phyloP scores from a whole-genome alignment of 1,284 basidiomycete species.

The Mycena sp. region DNA sequence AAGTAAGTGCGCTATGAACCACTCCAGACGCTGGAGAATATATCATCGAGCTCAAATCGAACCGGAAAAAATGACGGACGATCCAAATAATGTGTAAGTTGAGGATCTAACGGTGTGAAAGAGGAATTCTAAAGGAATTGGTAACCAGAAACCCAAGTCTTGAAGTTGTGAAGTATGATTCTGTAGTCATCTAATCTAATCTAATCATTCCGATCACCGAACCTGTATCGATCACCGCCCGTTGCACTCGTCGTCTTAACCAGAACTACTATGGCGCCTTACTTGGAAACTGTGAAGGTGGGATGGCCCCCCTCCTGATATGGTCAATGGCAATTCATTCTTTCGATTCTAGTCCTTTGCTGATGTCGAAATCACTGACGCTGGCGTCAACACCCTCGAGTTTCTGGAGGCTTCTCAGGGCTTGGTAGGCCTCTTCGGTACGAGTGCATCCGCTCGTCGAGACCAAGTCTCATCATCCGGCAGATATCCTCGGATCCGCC shows the following conservation, averaged over 20 bases:
- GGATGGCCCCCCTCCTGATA: slow-evolving; percentile 31
- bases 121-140: too few relatives aligned
- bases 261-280: slow-evolving; percentile 75
- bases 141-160: too few relatives aligned
- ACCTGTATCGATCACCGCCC: neutral
- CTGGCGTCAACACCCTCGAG: slow-evolving; percentile 87
- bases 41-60: too few relatives aligned
- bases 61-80: too few relatives aligned
- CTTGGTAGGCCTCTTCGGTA: slow-evolving; percentile 92
- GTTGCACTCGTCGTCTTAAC: slow-evolving; percentile 6
- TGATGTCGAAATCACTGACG: slow-evolving; percentile 88
- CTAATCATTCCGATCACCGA: neutral
- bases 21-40: too few relatives aligned
- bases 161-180: slow-evolving; percentile 9
- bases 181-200: slow-evolving; percentile 11
- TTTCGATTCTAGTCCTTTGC: slow-evolving; percentile 76
- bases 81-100: too few relatives aligned
- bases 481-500: slow-evolving; percentile 89
- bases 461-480: neutral
- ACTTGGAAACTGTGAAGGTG: slow-evolving; percentile 87
- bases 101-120: too few relatives aligned
- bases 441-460: slow-evolving; percentile 20
- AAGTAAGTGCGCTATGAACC: too few relatives aligned
- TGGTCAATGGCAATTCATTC: slow-evolving; percentile 1
- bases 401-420: slow-evolving; percentile 94